Conservation (phyloP, 169 alveolate species). For the Plasmodium inui region DNA sequence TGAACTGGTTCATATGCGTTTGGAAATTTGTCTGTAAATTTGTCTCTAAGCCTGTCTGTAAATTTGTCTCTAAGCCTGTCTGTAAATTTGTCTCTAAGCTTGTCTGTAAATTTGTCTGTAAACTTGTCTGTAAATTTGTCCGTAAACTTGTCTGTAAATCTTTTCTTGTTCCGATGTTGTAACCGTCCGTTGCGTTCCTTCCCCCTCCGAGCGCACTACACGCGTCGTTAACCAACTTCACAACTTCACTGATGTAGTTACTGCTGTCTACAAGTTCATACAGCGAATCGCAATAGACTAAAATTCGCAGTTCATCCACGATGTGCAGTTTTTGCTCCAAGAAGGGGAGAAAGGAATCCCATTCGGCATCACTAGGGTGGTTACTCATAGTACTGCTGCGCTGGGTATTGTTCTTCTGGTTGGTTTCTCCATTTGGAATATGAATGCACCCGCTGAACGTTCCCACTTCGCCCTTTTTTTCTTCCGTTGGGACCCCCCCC, state of each 20-base stretch:
- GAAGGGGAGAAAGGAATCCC: constrained; percentile 2
- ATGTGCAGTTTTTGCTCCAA: constrained; percentile 34
- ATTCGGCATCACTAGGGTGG: neutral
- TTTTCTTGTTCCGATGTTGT: constrained; percentile 15
- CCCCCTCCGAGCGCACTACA: neutral
- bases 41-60: neutral
- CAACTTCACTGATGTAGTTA: constrained; percentile 52
- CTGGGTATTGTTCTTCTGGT: neutral
- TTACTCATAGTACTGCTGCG: neutral
- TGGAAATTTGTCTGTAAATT: neutral
- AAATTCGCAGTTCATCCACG: constrained; percentile 53
- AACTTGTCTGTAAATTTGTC: neutral
- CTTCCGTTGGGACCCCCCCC: neutral
- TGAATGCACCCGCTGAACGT: neutral
- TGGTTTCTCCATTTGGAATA: neutral
- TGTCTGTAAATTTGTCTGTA: neutral
- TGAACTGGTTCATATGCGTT: constrained; percentile 37
- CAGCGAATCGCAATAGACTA: constrained; percentile 65
- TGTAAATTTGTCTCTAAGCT: neutral
- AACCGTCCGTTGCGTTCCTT: neutral
- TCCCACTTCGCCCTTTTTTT: neutral
- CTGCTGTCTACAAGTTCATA: constrained; percentile 57
- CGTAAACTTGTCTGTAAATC: neutral
- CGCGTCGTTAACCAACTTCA: constrained; percentile 31
- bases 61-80: neutral